Evolutionary conservation across 768 basidiomycete genomes (phyloP).

Genomic region (Pleurotus pulmonarius): DNA sequence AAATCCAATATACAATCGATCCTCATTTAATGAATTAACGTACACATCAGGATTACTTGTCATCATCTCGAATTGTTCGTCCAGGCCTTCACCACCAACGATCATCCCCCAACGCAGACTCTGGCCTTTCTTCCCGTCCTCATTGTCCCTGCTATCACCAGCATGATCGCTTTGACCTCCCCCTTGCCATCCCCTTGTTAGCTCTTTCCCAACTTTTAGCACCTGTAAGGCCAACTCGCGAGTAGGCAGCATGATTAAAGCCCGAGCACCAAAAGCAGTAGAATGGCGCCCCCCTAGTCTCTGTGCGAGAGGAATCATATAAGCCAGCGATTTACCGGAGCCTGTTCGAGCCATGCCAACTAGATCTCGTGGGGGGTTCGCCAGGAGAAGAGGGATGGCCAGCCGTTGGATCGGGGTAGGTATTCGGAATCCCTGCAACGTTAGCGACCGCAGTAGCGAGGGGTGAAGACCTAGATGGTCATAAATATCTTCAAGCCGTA

Average conservation of each 20-base stretch:
- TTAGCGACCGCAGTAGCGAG: slow-evolving; percentile 76
- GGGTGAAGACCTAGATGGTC: slow-evolving; percentile 68
- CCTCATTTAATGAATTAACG: slow-evolving; percentile 28
- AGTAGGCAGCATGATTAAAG: slow-evolving; percentile 85
- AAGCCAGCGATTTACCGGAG: slow-evolving; percentile 96
- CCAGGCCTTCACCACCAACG: slow-evolving; percentile 93
- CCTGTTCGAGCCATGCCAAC: slow-evolving; percentile 99
- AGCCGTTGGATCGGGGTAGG: slow-evolving; percentile 96
- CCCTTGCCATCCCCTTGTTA: slow-evolving; percentile 76
- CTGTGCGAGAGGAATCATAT: slow-evolving; percentile 88
- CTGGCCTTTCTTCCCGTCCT: slow-evolving; percentile 55
- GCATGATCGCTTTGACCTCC: slow-evolving; percentile 59
- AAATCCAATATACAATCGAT: slow-evolving; percentile 10
- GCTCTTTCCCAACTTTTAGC: slow-evolving; percentile 90
- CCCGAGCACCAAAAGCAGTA: slow-evolving; percentile 77
- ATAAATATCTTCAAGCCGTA: background rate
- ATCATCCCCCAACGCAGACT: slow-evolving; percentile 86
- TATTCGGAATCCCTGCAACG: slow-evolving; percentile 88
- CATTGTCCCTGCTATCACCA: slow-evolving; percentile 60
- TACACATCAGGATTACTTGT: slow-evolving; percentile 93
- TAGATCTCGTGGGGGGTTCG: slow-evolving; percentile 84
- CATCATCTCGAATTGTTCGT: slow-evolving; percentile 96
- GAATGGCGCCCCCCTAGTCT: slow-evolving; percentile 80
- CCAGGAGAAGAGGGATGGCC: slow-evolving; percentile 80
- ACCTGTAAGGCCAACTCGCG: slow-evolving; percentile 94